Evolutionary conservation across 805 yeast genomes (phyloP).

Genomic region (Scheffersomyces stipitis): DNA sequence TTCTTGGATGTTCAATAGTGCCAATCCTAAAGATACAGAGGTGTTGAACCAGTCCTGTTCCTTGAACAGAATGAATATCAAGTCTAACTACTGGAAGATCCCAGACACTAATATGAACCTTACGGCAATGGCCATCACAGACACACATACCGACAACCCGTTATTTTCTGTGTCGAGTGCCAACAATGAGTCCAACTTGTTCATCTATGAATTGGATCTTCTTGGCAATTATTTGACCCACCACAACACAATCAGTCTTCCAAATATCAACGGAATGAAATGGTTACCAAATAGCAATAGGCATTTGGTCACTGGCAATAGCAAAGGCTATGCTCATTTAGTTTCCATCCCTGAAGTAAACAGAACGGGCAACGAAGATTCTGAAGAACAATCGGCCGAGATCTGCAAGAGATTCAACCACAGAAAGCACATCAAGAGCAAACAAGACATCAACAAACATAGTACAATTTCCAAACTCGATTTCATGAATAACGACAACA

Average conservation of each 20-base stretch:
- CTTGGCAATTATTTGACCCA: conserved; percentile 48
- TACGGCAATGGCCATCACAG: conserved; percentile 40
- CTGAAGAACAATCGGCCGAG: conserved; percentile 56
- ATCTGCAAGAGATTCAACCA: conserved; percentile 80
- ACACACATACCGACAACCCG: conserved; percentile 21
- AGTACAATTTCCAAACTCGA: conserved; percentile 24
- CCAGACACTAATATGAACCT: conserved; percentile 45
- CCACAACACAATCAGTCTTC: conserved; percentile 57
- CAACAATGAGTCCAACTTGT: conserved; percentile 43
- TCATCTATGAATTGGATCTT: conserved; percentile 48
- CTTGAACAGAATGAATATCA: conserved; percentile 38
- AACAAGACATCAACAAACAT: conserved; percentile 21
- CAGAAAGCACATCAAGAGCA: conserved; percentile 53
- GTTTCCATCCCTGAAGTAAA: conserved; percentile 61
- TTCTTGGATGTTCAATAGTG: conserved; percentile 31
- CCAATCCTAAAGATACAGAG: conserved; percentile 26
- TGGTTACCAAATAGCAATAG: conserved; percentile 49
- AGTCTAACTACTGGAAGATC: conserved; percentile 46
- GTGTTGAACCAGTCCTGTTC: conserved; percentile 45
- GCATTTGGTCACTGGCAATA: conserved; percentile 69
- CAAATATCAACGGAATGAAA: conserved; percentile 51
- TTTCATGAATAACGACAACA: conserved; percentile 30
- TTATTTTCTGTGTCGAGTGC: conserved; percentile 57
- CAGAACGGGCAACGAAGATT: conserved; percentile 12
- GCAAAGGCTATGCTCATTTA: conserved; percentile 70